Conservation (phyloP, 805 yeast species). For the Candida adriatica region DNA sequence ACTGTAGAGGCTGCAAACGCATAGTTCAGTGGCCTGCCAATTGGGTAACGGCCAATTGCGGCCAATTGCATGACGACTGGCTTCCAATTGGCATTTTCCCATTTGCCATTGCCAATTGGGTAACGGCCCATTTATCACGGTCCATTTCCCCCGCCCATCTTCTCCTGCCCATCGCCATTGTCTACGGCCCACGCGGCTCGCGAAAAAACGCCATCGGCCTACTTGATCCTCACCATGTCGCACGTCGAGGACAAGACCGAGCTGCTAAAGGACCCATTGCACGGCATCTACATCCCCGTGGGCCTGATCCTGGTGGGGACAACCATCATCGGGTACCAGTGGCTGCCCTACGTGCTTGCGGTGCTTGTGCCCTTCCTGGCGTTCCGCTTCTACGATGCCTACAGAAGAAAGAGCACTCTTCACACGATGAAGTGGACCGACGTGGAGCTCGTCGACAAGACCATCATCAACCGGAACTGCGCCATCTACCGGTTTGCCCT, state of each 20-base stretch:
- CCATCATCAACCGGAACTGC: conserved; percentile 60
- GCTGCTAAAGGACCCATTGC: conserved; percentile 61
- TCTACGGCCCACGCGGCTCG: too few species aligned
- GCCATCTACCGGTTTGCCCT: conserved; percentile 71
- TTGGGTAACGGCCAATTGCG: too few species aligned
- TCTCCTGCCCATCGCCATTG: too few species aligned
- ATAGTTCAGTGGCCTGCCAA: too few species aligned
- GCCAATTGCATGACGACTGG: too few species aligned
- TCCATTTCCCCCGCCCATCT: too few species aligned
- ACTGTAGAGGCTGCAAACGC: neutral
- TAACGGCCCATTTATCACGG: too few species aligned
- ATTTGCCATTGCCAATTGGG: too few species aligned
- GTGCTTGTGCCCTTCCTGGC: conserved; percentile 33
- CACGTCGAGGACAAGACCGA: conserved; percentile 35
- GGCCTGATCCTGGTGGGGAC: conserved; percentile 56
- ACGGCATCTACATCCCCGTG: conserved; percentile 68
- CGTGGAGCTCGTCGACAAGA: conserved; percentile 67
- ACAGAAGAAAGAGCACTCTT: conserved; percentile 35
- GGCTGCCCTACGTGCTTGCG: conserved; percentile 37
- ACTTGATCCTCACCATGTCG: too few species aligned
- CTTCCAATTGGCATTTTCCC: neutral
- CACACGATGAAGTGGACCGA: conserved; percentile 50
- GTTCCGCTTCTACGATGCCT: conserved; percentile 31
- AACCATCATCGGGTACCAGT: conserved; percentile 31
- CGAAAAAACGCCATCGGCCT: too few species aligned